Conservation (phyloP, 257 asterid species). For the Ophiorrhiza pumila region DNA sequence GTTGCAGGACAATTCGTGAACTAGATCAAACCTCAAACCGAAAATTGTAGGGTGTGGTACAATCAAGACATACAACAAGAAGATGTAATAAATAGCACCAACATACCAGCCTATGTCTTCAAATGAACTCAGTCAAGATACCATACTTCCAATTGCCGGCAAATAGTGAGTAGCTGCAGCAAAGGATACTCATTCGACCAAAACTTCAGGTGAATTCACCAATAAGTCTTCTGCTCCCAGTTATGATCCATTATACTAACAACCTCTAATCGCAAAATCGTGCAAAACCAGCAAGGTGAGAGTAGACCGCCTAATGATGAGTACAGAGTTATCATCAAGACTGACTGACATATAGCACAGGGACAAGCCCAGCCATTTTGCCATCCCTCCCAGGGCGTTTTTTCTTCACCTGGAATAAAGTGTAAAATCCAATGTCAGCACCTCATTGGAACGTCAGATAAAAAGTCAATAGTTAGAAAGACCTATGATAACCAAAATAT, state of each 20-base stretch:
- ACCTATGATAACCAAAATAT: background rate
- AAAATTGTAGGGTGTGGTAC: background rate
- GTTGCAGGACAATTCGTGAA: background rate
- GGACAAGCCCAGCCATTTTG: conserved; percentile 95
- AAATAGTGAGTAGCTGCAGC: background rate
- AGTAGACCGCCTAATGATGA: background rate
- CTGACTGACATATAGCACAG: conserved; percentile 86
- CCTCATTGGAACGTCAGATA: conserved; percentile 1
- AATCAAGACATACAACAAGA: conserved; percentile 1
- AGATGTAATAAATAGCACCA: background rate
- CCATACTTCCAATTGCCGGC: background rate
- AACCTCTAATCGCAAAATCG: conserved; percentile 4
- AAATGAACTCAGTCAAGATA: background rate
- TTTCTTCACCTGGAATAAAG: conserved; percentile 76
- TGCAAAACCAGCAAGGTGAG: background rate
- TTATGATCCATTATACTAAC: background rate
- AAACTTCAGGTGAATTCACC: background rate
- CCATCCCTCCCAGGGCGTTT: conserved; percentile 96
- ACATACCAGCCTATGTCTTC: background rate
- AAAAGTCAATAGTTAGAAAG: background rate
- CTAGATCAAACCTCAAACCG: background rate
- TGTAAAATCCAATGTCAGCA: conserved; percentile 7
- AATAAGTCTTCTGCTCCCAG: background rate
- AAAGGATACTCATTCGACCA: background rate
- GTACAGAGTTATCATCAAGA: conserved; percentile 36